These are phyloP conservation scores for Mrakia gelida DNA, from an alignment of 768 basidiomycete species.

Conservation along the genomic window DNA sequence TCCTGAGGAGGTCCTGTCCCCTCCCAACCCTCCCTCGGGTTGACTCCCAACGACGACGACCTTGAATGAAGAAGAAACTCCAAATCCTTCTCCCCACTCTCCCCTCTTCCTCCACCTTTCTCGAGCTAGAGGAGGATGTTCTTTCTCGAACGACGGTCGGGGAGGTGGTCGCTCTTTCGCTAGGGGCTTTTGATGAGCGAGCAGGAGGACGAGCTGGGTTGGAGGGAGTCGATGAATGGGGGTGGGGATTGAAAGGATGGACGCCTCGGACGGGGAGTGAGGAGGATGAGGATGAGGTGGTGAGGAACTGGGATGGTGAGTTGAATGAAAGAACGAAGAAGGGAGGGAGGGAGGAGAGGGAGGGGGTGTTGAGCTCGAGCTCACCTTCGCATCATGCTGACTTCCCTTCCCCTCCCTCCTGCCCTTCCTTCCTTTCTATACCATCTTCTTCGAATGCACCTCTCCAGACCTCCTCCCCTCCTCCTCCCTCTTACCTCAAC, in stretches of 20 bases:
- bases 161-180: not conserved
- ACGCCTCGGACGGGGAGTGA: not conserved
- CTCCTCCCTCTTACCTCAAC: not conserved
- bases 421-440: too few relatives aligned
- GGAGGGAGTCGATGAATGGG: conserved; percentile 10
- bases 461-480: conserved; percentile 18
- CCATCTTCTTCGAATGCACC: too few relatives aligned
- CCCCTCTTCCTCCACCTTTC: not conserved
- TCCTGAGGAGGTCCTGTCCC: too few relatives aligned
- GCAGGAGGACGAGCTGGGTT: not conserved
- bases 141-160: not conserved
- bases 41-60: too few relatives aligned
- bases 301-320: conserved; percentile 21
- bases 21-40: too few relatives aligned
- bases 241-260: not conserved
- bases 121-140: not conserved
- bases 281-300: not conserved
- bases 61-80: not conserved
- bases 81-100: not conserved
- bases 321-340: not conserved
- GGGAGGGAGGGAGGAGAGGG: too few relatives aligned
- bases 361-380: not conserved
- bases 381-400: not conserved
- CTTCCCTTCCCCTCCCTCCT: not conserved
- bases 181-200: not conserved